Percentiles rank a stretch among this genome's conserved stretches.
Evolutionary conservation across 2,329 filamentous ascomycete species (phyloP).

Genomic region (Endoconidiophora laricicola): DNA sequence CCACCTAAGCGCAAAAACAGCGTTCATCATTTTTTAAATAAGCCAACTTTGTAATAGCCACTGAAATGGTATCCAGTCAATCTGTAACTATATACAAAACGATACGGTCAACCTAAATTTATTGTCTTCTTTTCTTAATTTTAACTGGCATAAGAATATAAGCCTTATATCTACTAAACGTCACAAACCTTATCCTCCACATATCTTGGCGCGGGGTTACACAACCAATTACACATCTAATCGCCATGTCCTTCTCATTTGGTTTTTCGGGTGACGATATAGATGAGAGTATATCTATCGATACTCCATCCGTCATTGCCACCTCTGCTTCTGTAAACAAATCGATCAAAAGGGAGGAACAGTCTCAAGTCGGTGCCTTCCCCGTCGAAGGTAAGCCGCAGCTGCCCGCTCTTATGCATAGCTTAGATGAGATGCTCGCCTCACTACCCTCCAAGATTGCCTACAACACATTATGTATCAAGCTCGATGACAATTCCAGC

Average conservation of each 20-base stretch:
- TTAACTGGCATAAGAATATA: too few relatives aligned
- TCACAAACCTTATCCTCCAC: too few relatives aligned
- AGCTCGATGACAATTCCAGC: slow-evolving; percentile 21
- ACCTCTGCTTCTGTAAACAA: slow-evolving; percentile 14
- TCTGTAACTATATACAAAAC: too few relatives aligned
- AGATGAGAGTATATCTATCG: slow-evolving; percentile 27
- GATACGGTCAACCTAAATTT: too few relatives aligned
- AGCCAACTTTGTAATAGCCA: too few relatives aligned
- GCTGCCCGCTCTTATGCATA: slow-evolving; percentile 36
- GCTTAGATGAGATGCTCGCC: slow-evolving; percentile 33
- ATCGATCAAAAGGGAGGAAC: slow-evolving; percentile 14
- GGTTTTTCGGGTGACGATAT: slow-evolving; percentile 49
- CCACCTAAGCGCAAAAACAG: too few relatives aligned
- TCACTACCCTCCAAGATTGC: slow-evolving; percentile 57
- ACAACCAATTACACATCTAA: background rate
- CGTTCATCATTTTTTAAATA: too few relatives aligned
- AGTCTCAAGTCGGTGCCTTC: slow-evolving; percentile 31
- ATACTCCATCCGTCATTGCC: slow-evolving; percentile 15
- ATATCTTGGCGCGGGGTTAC: background rate
- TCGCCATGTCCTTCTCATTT: slow-evolving; percentile 38
- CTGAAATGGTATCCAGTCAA: too few relatives aligned
- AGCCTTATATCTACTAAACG: too few relatives aligned
- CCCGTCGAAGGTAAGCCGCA: slow-evolving; percentile 45
- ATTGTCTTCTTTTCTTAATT: too few relatives aligned
- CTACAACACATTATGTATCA: slow-evolving; percentile 44